Evolutionary conservation across 2,329 filamentous ascomycete genomes (phyloP), one percentile per base, ranked within the genome.

Genomic region (Paraphoma sp.): DNA sequence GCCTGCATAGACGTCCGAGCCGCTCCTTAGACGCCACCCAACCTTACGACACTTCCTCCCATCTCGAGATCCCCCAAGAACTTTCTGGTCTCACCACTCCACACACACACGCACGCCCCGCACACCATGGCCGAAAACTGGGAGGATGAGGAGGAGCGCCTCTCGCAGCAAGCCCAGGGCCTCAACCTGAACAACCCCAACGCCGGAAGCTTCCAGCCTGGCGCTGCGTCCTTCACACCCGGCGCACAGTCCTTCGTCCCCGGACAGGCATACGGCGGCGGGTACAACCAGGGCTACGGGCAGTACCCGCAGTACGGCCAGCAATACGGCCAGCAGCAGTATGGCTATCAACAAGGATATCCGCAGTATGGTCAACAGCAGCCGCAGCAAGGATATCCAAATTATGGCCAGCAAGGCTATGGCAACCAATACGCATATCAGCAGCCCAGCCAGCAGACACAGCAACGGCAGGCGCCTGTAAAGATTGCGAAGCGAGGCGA

Each of bases 111-210:
- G 47, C 8, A 14, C 11, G 17, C 47, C 47, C 47, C 62, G 58
- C 54, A 49, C 73, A 69, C 55, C 51, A 97, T 97, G 93, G 90
- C 93, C 70, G 88, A 93, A 78, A 90, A 92, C 78, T 97, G 93
- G 61, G 98, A 95, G 91, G 93, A 98, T 81, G 92, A 96, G 82
- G 89, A 93, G 70, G 89, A 86, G 64, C 79, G 91, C 76, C 87
- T 96, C 78, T 86, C 91, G 60, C 87, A 88, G 70, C 91, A 93
- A 82, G 62, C 69, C 10, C 71, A 71, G 68, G 68, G 68, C 59
- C 63, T 75, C 50, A 74, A 73, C 57, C 65, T 74, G 31, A 68
- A 72, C 54, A 68, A 69, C 56, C 54, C 64, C 8, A 66, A 68
- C 52, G 60, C 66, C 43, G 57, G 56, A 33, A 49, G 17, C 5